phyloP scores from a whole-genome alignment of 768 basidiomycete genomes.

The Mycena latifolia region DNA sequence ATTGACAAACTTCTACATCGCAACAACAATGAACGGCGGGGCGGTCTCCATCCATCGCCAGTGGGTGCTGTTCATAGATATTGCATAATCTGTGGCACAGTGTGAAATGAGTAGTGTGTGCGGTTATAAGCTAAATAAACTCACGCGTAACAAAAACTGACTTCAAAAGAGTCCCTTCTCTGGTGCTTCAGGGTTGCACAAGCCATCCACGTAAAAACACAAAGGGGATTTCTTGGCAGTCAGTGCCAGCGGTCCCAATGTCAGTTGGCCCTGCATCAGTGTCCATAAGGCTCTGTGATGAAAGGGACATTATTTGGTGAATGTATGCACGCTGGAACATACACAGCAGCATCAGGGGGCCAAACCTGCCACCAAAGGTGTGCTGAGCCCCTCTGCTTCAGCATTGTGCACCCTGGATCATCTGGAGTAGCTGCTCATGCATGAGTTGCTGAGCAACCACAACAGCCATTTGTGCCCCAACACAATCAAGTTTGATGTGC shows the following conservation, averaged over 20 bases:
- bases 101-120: background rate
- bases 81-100: background rate
- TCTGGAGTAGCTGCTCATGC: too few relatives aligned
- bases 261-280: background rate
- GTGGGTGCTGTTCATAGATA: background rate
- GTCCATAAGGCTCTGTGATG: background rate
- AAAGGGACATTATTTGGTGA: background rate
- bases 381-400: too few relatives aligned
- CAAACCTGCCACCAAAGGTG: too few relatives aligned
- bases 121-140: background rate
- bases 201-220: conserved; percentile 6
- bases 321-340: background rate
- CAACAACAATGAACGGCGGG: too few relatives aligned
- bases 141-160: background rate
- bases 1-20: too few relatives aligned
- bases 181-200: background rate
- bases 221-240: background rate
- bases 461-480: too few relatives aligned
- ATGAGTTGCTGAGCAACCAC: too few relatives aligned
- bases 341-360: background rate
- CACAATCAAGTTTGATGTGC: too few relatives aligned
- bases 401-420: too few relatives aligned
- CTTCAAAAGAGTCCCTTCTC: background rate
- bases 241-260: background rate
- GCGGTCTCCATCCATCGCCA: background rate